These are phyloP conservation scores for Aphelidium insulamus DNA, from an alignment of 371 early-diverging fungal genomes.

Conservation along the genomic window DNA sequence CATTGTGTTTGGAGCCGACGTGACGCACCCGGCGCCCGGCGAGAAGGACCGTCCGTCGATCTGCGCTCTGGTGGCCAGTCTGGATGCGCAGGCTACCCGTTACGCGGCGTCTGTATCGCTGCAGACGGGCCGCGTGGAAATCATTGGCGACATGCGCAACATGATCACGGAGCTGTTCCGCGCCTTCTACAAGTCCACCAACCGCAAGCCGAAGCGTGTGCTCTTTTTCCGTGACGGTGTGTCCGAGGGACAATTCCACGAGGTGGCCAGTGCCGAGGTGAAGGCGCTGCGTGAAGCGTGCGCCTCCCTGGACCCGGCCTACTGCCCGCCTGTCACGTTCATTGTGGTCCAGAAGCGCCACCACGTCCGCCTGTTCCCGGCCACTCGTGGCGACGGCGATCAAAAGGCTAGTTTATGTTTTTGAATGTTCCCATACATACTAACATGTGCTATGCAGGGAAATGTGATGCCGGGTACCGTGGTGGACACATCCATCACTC, in stretches of 20 bases:
- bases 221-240: conserved; percentile 87
- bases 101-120: conserved; percentile 61
- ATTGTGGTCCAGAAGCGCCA: conserved; percentile 91
- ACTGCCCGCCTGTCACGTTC: conserved; percentile 70
- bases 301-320: conserved; percentile 27
- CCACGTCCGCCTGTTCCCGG: conserved; percentile 78
- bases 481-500: conserved; percentile 60
- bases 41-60: conserved; percentile 56
- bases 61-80: conserved; percentile 67
- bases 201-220: conserved; percentile 57
- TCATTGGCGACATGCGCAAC: conserved; percentile 54
- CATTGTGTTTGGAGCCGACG: conserved; percentile 89
- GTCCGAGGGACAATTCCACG: conserved; percentile 69
- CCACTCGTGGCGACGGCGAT: conserved; percentile 27
- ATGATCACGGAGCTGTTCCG: conserved; percentile 66
- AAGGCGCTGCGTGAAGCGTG: conserved; percentile 57
- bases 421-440: background rate
- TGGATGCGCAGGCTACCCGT: conserved; percentile 64
- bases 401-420: background rate
- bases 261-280: conserved; percentile 56
- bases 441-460: conserved; percentile 29
- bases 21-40: conserved; percentile 68
- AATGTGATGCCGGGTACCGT: conserved; percentile 77
- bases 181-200: conserved; percentile 47
- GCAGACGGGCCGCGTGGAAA: conserved; percentile 64